These are phyloP conservation scores for Linnemannia zychae DNA, from an alignment of 192 early-diverging fungal species.

Conservation along the genomic window DNA sequence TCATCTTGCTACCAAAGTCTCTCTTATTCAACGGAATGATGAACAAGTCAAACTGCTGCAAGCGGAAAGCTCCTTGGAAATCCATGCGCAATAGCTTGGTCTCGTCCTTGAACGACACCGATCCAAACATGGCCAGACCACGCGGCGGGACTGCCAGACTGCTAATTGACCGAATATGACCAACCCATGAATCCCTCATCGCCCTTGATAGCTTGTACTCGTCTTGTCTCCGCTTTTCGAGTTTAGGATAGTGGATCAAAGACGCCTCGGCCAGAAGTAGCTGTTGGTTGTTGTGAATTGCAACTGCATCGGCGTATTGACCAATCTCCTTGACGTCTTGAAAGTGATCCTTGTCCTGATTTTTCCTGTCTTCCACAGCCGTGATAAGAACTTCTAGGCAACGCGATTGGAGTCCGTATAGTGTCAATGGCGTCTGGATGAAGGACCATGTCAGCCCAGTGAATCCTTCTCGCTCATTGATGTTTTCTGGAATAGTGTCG, in stretches of 20 bases:
- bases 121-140: slow-evolving; percentile 19
- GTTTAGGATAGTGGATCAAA: not conserved
- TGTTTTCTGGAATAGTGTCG: not conserved
- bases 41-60: slow-evolving; percentile 27
- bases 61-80: slow-evolving; percentile 17
- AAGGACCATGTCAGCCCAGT: not conserved
- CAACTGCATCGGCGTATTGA: slow-evolving; percentile 3
- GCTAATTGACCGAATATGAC: slow-evolving; percentile 10
- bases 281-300: slow-evolving; percentile 20
- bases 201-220: slow-evolving; percentile 19
- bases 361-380: slow-evolving; percentile 1
- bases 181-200: slow-evolving; percentile 22
- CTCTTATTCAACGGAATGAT: slow-evolving; percentile 20
- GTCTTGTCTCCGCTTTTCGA: slow-evolving; percentile 13
- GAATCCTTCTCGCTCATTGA: slow-evolving; percentile 17
- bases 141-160: slow-evolving; percentile 6
- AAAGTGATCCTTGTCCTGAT: slow-evolving; percentile 6
- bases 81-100: slow-evolving; percentile 27
- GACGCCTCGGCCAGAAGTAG: not conserved
- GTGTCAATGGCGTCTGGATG: slow-evolving; percentile 4
- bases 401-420: not conserved
- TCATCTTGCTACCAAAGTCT: slow-evolving; percentile 32
- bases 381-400: slow-evolving; percentile 9
- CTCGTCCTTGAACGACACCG: slow-evolving; percentile 27
- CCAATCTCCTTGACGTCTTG: not conserved